Evolutionary conservation across 192 early-diverging fungal genomes (phyloP).

Genomic region (Mortierella antarctica): DNA sequence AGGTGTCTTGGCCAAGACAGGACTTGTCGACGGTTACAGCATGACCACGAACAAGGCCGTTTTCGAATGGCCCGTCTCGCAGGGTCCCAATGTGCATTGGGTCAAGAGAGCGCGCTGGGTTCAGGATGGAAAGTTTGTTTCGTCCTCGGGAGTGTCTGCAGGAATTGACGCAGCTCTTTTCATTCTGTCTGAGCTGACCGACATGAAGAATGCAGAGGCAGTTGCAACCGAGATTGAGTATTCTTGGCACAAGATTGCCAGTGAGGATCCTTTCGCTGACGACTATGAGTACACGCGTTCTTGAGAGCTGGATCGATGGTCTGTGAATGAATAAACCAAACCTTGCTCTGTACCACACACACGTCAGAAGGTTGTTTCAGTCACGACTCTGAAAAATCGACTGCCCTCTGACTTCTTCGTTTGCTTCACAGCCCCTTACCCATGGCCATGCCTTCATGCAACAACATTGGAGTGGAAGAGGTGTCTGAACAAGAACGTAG

Average conservation of each 20-base stretch:
- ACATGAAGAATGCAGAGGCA: slow-evolving; percentile 14
- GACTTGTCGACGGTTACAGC: slow-evolving; percentile 57
- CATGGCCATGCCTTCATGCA: too few relatives aligned
- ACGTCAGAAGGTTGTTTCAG: too few relatives aligned
- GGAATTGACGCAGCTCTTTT: slow-evolving; percentile 46
- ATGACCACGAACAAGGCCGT: slow-evolving; percentile 53
- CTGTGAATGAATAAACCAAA: too few relatives aligned
- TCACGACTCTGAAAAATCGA: too few relatives aligned
- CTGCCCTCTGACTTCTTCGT: too few relatives aligned
- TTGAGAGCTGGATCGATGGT: neutral
- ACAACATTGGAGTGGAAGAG: too few relatives aligned
- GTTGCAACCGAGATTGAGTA: slow-evolving; percentile 39
- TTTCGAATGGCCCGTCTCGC: slow-evolving; percentile 6
- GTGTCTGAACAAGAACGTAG: too few relatives aligned
- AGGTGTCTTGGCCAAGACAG: slow-evolving; percentile 57
- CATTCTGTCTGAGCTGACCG: slow-evolving; percentile 30
- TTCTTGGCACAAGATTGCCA: slow-evolving; percentile 44
- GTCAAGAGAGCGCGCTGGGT: slow-evolving; percentile 63
- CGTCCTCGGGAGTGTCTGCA: slow-evolving; percentile 58
- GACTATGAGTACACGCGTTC: slow-evolving; percentile 42
- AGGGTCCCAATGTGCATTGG: slow-evolving; percentile 53
- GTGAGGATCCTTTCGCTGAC: slow-evolving; percentile 50
- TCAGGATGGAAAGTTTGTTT: slow-evolving; percentile 58
- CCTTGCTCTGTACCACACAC: too few relatives aligned
- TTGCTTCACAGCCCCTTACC: too few relatives aligned